phyloP scores from a whole-genome alignment of 306 rosid genomes.

The Medicago truncatula region DNA sequence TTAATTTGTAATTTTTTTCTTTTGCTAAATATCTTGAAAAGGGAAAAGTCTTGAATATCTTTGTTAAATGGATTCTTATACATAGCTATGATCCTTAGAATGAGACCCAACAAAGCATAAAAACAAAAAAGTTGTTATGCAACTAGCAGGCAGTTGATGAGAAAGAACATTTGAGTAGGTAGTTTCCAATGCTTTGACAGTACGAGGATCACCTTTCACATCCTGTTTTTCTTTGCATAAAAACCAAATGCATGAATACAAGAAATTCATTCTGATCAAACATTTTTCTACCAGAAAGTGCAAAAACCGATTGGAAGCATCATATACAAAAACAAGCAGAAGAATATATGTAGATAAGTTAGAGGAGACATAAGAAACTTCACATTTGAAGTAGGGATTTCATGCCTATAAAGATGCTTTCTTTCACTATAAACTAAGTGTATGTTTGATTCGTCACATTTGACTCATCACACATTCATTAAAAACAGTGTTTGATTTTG shows the following conservation, averaged over 20 bases:
- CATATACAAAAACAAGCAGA: constrained; percentile 34
- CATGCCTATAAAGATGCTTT: constrained; percentile 21
- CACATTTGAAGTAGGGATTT: constrained; percentile 26
- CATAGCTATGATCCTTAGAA: constrained; percentile 2
- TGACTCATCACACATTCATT: too few species aligned
- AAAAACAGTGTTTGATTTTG: too few species aligned
- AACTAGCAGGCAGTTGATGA: constrained; percentile 41
- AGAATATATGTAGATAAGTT: constrained; percentile 26
- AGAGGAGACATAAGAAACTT: constrained; percentile 40
- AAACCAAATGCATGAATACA: constrained; percentile 39
- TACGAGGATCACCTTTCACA: constrained; percentile 37
- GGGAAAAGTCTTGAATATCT: not conserved
- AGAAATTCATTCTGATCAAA: constrained; percentile 32
- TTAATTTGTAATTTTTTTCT: not conserved
- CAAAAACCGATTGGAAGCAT: constrained; percentile 18
- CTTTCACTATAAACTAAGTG: not conserved
- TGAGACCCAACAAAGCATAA: constrained; percentile 38
- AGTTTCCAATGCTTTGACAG: constrained; percentile 38
- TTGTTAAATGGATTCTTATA: not conserved
- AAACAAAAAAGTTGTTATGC: constrained; percentile 40
- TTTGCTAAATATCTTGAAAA: constrained; percentile 30
- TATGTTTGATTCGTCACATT: not conserved
- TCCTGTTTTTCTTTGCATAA: constrained; percentile 31
- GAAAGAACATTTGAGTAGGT: constrained; percentile 47
- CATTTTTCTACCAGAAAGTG: constrained; percentile 33